Conservation (phyloP, 345 rosid genomes). For the Arabis hirsuta region DNA sequence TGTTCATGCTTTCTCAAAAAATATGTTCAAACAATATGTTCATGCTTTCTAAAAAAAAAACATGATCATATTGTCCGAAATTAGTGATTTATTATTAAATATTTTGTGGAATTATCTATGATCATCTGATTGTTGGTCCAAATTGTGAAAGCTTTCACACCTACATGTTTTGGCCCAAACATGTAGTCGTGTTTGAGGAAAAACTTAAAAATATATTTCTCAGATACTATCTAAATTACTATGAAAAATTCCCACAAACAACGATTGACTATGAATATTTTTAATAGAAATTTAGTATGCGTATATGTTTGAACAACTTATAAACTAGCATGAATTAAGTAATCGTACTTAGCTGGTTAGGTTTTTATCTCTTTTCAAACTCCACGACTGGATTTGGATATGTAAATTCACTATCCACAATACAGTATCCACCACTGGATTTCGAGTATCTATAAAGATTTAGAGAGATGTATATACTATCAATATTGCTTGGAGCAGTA, state of each 20-base stretch:
- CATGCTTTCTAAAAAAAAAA: no score
- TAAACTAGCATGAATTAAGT: neutral
- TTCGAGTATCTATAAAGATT: neutral
- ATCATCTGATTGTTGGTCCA: conserved; percentile 3
- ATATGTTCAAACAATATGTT: no score
- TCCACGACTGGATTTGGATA: conserved; percentile 16
- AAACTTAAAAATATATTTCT: neutral
- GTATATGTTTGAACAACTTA: neutral
- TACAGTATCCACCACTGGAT: neutral
- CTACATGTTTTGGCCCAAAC: conserved; percentile 2
- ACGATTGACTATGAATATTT: neutral
- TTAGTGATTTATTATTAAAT: neutral
- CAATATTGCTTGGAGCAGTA: conserved; percentile 3
- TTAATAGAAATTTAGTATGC: neutral
- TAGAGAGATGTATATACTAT: conserved; percentile 1
- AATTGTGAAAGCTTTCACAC: neutral
- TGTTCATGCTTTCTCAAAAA: no score
- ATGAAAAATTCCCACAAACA: neutral
- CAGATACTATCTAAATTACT: neutral
- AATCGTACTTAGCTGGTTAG: conserved; percentile 3
- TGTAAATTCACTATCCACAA: neutral
- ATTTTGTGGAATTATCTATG: neutral
- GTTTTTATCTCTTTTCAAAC: neutral
- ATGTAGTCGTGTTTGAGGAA: neutral
- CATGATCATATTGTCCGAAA: neutral